phyloP scores from a whole-genome alignment of 352 stramenopile species.

The Pythium rhizo-oryzae region DNA sequence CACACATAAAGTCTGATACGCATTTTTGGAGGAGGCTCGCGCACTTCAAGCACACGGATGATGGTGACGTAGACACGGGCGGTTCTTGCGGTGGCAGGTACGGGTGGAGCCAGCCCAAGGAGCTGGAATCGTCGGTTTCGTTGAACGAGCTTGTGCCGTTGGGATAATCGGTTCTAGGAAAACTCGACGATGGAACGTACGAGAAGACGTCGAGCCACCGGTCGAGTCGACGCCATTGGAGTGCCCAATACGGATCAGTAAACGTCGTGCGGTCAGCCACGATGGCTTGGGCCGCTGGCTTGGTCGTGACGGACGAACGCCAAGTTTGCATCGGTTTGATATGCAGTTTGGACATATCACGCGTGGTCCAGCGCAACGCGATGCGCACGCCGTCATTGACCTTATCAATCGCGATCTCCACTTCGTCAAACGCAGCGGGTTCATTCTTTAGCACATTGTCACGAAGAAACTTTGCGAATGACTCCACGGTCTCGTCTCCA shows the following conservation, averaged over 20 bases:
- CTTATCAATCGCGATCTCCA: neutral
- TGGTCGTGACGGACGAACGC: neutral
- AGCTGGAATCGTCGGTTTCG: too few species aligned
- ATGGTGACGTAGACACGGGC: neutral
- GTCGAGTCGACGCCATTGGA: constrained; percentile 19
- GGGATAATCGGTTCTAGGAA: neutral
- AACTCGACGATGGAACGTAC: constrained; percentile 14
- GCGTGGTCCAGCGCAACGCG: neutral
- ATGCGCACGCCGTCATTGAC: neutral
- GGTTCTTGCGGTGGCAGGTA: too few species aligned
- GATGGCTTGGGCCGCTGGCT: neutral
- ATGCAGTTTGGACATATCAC: neutral
- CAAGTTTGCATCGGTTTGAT: neutral
- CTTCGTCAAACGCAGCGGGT: neutral
- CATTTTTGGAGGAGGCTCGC: neutral
- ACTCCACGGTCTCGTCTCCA: neutral
- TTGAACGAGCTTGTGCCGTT: constrained; percentile 2
- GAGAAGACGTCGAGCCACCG: constrained; percentile 20
- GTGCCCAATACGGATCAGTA: neutral
- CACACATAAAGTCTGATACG: neutral
- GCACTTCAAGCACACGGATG: neutral
- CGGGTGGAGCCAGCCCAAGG: too few species aligned
- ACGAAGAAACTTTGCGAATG: neutral
- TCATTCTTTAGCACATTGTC: constrained; percentile 6
- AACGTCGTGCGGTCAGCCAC: neutral